Conservation (phyloP, 495 filamentous ascomycete genomes). For the Hypomontagnella monticulosa region DNA sequence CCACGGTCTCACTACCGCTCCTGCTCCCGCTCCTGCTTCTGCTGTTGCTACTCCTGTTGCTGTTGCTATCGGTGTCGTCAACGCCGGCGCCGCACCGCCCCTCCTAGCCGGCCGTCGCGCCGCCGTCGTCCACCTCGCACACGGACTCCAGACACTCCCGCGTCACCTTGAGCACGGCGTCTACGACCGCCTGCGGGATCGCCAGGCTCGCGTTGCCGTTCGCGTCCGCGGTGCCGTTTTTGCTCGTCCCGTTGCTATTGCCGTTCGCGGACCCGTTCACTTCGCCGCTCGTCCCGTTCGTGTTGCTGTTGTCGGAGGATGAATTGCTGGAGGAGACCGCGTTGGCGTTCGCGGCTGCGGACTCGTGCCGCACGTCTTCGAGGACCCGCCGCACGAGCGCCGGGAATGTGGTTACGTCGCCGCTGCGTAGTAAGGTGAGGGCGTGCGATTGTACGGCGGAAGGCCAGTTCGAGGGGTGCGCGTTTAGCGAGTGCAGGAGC, state of each 20-base stretch:
- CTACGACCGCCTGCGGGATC: constrained; percentile 59
- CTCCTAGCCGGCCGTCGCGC: constrained; percentile 31
- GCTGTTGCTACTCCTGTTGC: neutral
- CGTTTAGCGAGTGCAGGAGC: constrained; percentile 62
- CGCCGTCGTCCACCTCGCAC: constrained; percentile 56
- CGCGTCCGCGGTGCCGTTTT: constrained; percentile 35
- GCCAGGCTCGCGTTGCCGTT: constrained; percentile 51
- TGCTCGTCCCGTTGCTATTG: constrained; percentile 27
- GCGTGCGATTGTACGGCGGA: constrained; percentile 62
- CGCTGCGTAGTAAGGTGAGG: constrained; percentile 61
- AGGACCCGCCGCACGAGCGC: constrained; percentile 61
- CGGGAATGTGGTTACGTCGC: constrained; percentile 62
- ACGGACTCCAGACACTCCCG: constrained; percentile 61
- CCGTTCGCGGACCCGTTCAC: constrained; percentile 36
- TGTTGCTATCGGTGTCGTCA: neutral
- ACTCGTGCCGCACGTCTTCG: constrained; percentile 63
- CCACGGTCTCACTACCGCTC: neutral
- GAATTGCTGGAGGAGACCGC: constrained; percentile 9
- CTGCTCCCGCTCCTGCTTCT: neutral
- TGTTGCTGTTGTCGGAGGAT: neutral
- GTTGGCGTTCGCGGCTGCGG: constrained; percentile 38
- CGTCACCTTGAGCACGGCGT: constrained; percentile 63
- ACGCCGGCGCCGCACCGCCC: neutral
- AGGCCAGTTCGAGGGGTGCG: constrained; percentile 64
- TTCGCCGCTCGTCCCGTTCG: constrained; percentile 11